phyloP scores from a whole-genome alignment of 73 alveolate genomes.

The Paramecium pentaurelia region DNA sequence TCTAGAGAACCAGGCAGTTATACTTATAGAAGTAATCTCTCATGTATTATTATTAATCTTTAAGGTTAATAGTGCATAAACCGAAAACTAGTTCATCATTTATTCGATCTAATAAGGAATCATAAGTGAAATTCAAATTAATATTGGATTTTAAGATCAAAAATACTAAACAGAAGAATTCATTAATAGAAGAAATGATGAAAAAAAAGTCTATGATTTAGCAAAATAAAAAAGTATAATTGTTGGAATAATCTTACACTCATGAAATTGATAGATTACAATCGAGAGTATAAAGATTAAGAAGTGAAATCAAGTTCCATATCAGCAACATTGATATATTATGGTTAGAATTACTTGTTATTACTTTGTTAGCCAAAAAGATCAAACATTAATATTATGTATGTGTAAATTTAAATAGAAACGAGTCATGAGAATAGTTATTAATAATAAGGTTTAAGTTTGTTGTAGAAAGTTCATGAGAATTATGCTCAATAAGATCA shows the following conservation, averaged over 20 bases:
- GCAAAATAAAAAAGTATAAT: background rate
- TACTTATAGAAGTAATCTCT: background rate
- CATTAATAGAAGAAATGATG: background rate
- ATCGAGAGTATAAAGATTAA: constrained; percentile 17
- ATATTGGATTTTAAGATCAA: background rate
- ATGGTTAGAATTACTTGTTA: constrained; percentile 5
- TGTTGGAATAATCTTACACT: background rate
- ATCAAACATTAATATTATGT: constrained; percentile 10
- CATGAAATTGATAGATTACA: background rate
- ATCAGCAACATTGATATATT: background rate
- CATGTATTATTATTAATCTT: background rate
- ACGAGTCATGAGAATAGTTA: constrained; percentile 41
- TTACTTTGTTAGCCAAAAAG: background rate
- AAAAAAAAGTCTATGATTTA: background rate
- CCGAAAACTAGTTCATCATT: background rate
- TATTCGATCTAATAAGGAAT: background rate
- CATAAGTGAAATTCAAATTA: background rate
- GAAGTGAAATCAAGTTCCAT: background rate
- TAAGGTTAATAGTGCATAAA: background rate
- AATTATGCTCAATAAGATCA: background rate
- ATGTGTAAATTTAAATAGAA: background rate
- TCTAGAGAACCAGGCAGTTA: constrained; percentile 20
- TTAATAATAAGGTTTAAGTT: constrained; percentile 29
- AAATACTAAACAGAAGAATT: background rate
- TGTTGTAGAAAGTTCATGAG: constrained; percentile 34